phyloP scores from a whole-genome alignment of 495 filamentous ascomycete genomes.

The Ascobolus immersus region DNA sequence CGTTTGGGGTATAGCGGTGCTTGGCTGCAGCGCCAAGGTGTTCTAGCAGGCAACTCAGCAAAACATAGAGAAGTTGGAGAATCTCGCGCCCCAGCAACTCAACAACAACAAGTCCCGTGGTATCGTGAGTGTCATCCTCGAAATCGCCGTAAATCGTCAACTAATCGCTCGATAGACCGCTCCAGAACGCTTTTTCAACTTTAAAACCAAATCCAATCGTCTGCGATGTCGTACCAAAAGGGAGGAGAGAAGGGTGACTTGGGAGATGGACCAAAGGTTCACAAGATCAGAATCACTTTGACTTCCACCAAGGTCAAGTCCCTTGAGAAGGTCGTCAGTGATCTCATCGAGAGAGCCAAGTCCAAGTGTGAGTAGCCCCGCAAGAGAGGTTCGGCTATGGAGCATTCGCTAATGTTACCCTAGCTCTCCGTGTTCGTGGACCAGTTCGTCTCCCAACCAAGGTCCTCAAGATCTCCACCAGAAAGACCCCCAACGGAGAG shows the following conservation, averaged over 20 bases:
- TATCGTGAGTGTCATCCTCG: too few relatives aligned
- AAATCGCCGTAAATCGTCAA: too few relatives aligned
- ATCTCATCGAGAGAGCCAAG: conserved; percentile 97
- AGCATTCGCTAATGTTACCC: neutral
- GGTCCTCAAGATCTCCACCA: conserved; percentile 81
- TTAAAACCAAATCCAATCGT: neutral
- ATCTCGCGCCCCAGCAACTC: too few relatives aligned
- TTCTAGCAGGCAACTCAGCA: too few relatives aligned
- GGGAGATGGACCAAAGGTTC: conserved; percentile 74
- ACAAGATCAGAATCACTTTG: conserved; percentile 97
- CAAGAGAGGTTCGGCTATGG: neutral
- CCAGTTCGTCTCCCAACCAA: conserved; percentile 97
- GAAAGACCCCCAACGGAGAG: conserved; percentile 95
- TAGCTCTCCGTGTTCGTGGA: conserved; percentile 77
- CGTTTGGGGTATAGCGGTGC: too few relatives aligned
- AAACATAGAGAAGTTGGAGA: too few relatives aligned
- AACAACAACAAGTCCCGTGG: too few relatives aligned
- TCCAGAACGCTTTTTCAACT: too few relatives aligned
- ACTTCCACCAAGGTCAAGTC: conserved; percentile 75
- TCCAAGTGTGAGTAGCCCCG: conserved; percentile 37
- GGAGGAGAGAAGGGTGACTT: conserved; percentile 71
- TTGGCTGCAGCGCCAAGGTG: too few relatives aligned
- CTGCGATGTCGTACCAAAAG: conserved; percentile 75
- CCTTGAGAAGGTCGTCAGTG: conserved; percentile 94
- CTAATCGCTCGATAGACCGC: too few relatives aligned